Evolutionary conservation across 352 stramenopile genomes (phyloP).

Genomic region (Nothophytophthora sp.): DNA sequence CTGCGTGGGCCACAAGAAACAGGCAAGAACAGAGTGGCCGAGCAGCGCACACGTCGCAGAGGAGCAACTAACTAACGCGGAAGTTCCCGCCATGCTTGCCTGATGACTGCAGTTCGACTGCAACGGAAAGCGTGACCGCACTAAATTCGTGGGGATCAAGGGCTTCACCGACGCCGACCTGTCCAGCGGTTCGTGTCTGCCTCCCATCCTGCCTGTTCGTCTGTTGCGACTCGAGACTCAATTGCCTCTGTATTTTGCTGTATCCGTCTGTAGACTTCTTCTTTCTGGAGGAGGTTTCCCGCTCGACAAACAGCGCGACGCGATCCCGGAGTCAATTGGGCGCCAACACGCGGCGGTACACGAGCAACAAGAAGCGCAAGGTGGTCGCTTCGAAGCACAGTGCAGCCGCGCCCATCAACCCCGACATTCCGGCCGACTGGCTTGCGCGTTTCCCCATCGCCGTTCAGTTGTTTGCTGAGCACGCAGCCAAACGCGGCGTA

Average conservation of each 20-base stretch:
- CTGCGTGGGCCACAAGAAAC: slow-evolving; percentile 81
- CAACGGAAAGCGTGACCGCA: slow-evolving; percentile 82
- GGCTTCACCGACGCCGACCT: slow-evolving; percentile 78
- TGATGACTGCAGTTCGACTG: slow-evolving; percentile 53
- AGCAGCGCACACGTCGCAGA: too few species aligned
- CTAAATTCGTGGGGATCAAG: slow-evolving; percentile 76
- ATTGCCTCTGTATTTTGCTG: slow-evolving; percentile 1
- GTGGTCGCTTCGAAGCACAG: slow-evolving; percentile 5
- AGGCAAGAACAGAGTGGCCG: too few species aligned
- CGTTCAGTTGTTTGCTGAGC: slow-evolving; percentile 68
- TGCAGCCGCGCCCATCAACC: slow-evolving; percentile 36
- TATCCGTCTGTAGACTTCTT: slow-evolving; percentile 55
- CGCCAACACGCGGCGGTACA: slow-evolving; percentile 27
- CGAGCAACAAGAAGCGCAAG: slow-evolving; percentile 39
- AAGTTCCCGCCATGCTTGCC: background rate
- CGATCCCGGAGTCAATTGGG: slow-evolving; percentile 46
- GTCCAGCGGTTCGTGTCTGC: slow-evolving; percentile 50
- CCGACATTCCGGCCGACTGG: slow-evolving; percentile 71
- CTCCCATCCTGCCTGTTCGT: background rate
- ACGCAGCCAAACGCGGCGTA: slow-evolving; percentile 69
- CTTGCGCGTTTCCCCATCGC: slow-evolving; percentile 67
- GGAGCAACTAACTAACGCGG: too few species aligned
- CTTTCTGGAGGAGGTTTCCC: slow-evolving; percentile 71
- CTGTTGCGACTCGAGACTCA: background rate
- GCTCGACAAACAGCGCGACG: slow-evolving; percentile 51